Percentiles rank a stretch among this genome's conserved stretches.
These are phyloP conservation scores for Tagetes erecta DNA, from an alignment of 129 eudicot species.

Conservation along the genomic window DNA sequence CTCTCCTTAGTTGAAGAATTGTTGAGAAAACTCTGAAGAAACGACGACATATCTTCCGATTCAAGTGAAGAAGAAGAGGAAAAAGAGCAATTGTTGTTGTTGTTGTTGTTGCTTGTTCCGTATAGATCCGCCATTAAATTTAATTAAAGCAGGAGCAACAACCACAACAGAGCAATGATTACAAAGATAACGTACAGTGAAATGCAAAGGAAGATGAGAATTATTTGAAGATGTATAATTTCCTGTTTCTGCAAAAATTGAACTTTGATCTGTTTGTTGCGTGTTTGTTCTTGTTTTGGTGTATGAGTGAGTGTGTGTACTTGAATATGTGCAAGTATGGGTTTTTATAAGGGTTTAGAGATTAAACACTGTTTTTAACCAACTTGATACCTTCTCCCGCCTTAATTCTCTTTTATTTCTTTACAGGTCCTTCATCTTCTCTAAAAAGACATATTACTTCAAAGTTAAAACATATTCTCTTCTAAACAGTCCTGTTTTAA, in stretches of 20 bases:
- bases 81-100: constrained; percentile 51
- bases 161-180: constrained; percentile 31
- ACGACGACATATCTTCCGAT: constrained; percentile 81
- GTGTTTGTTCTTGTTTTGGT: constrained; percentile 30
- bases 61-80: constrained; percentile 57
- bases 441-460: no score
- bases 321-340: neutral
- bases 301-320: neutral
- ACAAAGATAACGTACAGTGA: constrained; percentile 28
- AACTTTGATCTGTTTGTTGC: neutral
- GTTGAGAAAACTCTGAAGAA: constrained; percentile 68
- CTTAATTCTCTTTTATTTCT: constrained; percentile 36
- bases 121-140: constrained; percentile 81
- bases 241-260: constrained; percentile 33
- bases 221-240: neutral
- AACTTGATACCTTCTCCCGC: constrained; percentile 54
- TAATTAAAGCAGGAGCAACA: neutral
- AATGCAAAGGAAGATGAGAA: constrained; percentile 24
- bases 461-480: no score
- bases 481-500: no score
- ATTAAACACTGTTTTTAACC: constrained; percentile 32
- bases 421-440: constrained; percentile 9
- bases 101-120: constrained; percentile 58
- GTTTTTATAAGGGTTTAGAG: constrained; percentile 26
- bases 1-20: constrained; percentile 43